Base-by-base conservation (phyloP, 2,329 filamentous ascomycete species). In the Cephalotrichum gorgonifer region DNA sequence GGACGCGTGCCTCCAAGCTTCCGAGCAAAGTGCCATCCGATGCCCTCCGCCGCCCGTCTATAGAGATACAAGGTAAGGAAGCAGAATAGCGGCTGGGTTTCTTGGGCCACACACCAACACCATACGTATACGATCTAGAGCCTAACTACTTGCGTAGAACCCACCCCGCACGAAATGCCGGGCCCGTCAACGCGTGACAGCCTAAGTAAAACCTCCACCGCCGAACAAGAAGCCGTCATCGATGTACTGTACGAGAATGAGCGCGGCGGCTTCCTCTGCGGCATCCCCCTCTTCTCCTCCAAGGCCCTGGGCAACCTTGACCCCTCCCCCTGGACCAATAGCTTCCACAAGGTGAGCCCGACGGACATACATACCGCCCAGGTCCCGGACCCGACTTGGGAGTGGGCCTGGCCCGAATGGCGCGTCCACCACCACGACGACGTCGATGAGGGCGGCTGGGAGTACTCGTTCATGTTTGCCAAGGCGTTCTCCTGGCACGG, bases 181-280 rank as follows among this genome's bases (percentile, higher is more conserved):
- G 26, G 25, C 6, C 25, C 25, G 15, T 23, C 33, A 5, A 28
- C 31, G 20, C 35, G 45, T n/a, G 28, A 41, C 9, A 47, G 22
- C 9, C 25, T 47, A 15, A 39, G 31, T 6, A 47, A 41, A 17
- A 20, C 30, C n/a, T 33, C 45, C 17, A 47, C 55, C 35, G 52
- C 53, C 50, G 48, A 57, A 28, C 55, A 63, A 30, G 61, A 81
- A 54, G 71, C 72, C 2, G 83, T 78, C 26, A 81, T 97, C 52
- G 93, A 98, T 54, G 78, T 97, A 5, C 73, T 98, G 0, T 97
- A 95, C 65, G 93, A 98, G 64, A 98, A 98, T 60, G 87, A 98
- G 68, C 79, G 93, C 50, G 93, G 93, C 11, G 83, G 81, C 35
- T 95, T 96, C 60, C 73, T 95, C 53, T 97, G 91, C 58, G 91